phyloP scores from a whole-genome alignment of 805 yeast species.

The Yamadazyma sp. region DNA sequence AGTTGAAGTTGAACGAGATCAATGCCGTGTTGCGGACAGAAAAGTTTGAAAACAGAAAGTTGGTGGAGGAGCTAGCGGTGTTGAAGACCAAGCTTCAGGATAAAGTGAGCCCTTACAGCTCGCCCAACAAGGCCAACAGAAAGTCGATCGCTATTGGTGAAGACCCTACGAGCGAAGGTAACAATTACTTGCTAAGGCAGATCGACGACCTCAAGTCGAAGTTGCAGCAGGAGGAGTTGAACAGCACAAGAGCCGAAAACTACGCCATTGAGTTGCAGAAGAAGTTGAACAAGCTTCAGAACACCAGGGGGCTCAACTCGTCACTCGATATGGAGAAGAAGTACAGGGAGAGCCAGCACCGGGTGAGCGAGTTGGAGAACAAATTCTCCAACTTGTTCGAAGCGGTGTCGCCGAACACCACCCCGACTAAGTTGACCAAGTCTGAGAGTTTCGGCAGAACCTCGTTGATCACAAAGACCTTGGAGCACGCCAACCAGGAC shows the following conservation, averaged over 20 bases:
- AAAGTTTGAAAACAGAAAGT: constrained; percentile 41
- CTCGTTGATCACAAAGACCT: constrained; percentile 21
- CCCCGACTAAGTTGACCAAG: constrained; percentile 21
- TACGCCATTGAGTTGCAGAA: constrained; percentile 46
- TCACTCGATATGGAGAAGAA: constrained; percentile 36
- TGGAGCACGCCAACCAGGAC: constrained; percentile 39
- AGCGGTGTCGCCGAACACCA: constrained; percentile 14
- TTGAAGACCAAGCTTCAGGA: constrained; percentile 50
- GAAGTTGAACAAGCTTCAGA: constrained; percentile 40
- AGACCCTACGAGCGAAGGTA: constrained; percentile 19
- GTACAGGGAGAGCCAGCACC: constrained; percentile 33
- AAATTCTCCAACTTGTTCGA: constrained; percentile 26
- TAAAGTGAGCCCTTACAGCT: constrained; percentile 17
- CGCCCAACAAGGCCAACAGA: constrained; percentile 29
- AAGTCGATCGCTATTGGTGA: constrained; percentile 38
- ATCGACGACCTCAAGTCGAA: constrained; percentile 48
- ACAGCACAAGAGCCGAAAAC: constrained; percentile 51
- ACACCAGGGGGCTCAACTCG: constrained; percentile 38
- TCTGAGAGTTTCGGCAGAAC: constrained; percentile 37
- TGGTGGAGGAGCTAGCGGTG: constrained; percentile 57
- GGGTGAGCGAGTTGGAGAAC: constrained; percentile 34
- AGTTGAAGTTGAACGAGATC: constrained; percentile 52
- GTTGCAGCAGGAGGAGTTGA: constrained; percentile 51
- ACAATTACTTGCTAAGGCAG: constrained; percentile 37
- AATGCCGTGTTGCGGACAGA: constrained; percentile 50